Evolutionary conservation across 2,329 filamentous ascomycete genomes (phyloP), one percentile per base, ranked within the genome.

Genomic region (Calonectria pauciramosa): DNA sequence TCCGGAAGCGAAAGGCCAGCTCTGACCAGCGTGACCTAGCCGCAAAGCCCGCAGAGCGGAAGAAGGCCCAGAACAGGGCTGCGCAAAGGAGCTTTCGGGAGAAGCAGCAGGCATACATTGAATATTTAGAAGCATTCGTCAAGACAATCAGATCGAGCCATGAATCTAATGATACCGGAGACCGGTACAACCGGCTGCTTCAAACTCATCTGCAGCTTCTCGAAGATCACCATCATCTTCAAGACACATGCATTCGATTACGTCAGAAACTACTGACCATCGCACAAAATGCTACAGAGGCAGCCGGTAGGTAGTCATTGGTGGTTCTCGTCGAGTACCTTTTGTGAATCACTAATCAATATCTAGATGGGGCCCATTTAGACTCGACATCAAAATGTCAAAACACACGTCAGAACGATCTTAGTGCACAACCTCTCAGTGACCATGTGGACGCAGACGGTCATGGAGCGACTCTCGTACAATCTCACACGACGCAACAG

Each of bases 91-190:
- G 65, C 18, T 68, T 68, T 13, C 65, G 49, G 8, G 65, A 68
- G n/a, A 68, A 68, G 32, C 65, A 68, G 13, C 65, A 68, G 34
- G 49, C 47, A 14, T 38, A 52, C 14, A 28, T 68, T 28, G 30
- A 68, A 36, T 68, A 68, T 30, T 16, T 68, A 14, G 65, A 68
- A 13, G 56, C 65, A 26, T 68, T 68, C 30, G 65, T 68, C 47
- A 38, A 68, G 11, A 52, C 49, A 20, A 41, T 68, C 16, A 54
- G 34, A 30, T 41, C 65, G 0, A 38, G 65, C 7, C 65, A 68
- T 3, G 65, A n/a, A 30, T n/a, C 4, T 13, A 34, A 30, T 14
- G 16, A 68, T 54, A 26, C 49, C 2, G 44, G 23, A 10, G 49
- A 51, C 10, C 65, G 65, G 2, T 68, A 68, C 32, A 26, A 41